Evolutionary conservation across 2,329 filamentous ascomycete species (phyloP).

Genomic region (Magnaporthales sp.): DNA sequence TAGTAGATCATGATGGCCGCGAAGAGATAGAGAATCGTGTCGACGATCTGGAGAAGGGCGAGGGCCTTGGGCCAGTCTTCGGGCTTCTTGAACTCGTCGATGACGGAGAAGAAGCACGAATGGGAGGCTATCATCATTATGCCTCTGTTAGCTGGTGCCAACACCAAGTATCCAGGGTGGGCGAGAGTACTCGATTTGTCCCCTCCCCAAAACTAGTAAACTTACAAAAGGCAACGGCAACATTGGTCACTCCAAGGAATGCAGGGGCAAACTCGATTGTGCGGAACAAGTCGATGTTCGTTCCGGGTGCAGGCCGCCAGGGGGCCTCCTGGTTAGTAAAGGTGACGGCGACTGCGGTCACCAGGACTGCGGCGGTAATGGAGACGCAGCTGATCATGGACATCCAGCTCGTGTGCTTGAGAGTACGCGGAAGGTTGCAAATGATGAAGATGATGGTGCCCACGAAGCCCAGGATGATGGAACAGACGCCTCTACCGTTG

Average conservation of each 20-base stretch:
- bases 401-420: conserved; percentile 53
- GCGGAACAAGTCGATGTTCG: conserved; percentile 21
- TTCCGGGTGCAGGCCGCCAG: conserved; percentile 23
- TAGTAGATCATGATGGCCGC: conserved; percentile 49
- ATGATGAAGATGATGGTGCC: conserved; percentile 50
- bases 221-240: conserved; percentile 51
- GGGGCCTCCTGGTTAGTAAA: conserved; percentile 8
- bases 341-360: conserved; percentile 55
- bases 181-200: not conserved
- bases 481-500: conserved; percentile 45
- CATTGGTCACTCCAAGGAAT: conserved; percentile 52
- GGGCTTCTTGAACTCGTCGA: conserved; percentile 54
- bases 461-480: conserved; percentile 54
- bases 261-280: conserved; percentile 39
- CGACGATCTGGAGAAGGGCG: conserved; percentile 41
- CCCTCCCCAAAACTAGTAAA: not conserved
- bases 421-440: conserved; percentile 51
- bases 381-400: conserved; percentile 48
- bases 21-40: conserved; percentile 39
- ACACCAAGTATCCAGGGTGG: not conserved
- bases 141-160: not conserved
- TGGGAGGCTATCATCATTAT: conserved; percentile 35
- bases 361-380: conserved; percentile 51
- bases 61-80: conserved; percentile 27
- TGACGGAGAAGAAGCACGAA: conserved; percentile 60